Evolutionary conservation across 2,329 filamentous ascomycete species (phyloP).

Genomic region (Volutella citrinella): DNA sequence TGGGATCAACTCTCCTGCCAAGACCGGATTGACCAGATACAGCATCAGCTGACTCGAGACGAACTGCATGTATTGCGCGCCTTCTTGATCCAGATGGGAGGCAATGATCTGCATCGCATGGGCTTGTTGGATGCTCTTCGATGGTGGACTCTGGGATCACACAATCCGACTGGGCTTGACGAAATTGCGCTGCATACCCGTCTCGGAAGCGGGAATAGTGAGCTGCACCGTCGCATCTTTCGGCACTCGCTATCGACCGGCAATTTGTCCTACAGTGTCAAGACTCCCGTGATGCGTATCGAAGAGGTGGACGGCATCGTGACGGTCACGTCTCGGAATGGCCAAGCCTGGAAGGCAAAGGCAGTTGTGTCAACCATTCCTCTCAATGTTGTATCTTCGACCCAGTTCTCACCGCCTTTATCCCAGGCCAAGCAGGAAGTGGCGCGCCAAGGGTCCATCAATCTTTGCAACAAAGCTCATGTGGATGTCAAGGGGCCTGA

Average conservation of each 20-base stretch:
- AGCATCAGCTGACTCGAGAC: slow-evolving; percentile 20
- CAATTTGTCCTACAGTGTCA: slow-evolving; percentile 7
- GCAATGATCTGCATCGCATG: slow-evolving; percentile 1
- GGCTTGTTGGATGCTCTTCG: slow-evolving; percentile 3
- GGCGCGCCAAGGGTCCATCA: slow-evolving; percentile 1
- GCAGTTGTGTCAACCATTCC: slow-evolving; percentile 8
- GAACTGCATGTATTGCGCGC: slow-evolving; percentile 4
- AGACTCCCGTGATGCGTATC: not conserved
- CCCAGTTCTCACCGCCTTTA: slow-evolving; percentile 8
- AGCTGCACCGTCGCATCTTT: slow-evolving; percentile 9
- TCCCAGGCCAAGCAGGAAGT: slow-evolving; percentile 2
- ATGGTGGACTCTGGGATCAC: slow-evolving; percentile 8
- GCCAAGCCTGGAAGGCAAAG: slow-evolving; percentile 5
- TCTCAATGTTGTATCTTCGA: slow-evolving; percentile 5
- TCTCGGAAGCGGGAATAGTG: slow-evolving; percentile 6
- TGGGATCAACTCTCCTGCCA: slow-evolving; percentile 24
- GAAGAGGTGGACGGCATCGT: not conserved
- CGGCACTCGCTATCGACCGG: slow-evolving; percentile 3
- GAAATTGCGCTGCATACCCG: slow-evolving; percentile 8
- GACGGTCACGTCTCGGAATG: slow-evolving; percentile 1
- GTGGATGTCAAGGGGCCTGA: slow-evolving; percentile 6
- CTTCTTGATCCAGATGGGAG: slow-evolving; percentile 5
- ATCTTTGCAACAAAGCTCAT: slow-evolving; percentile 9
- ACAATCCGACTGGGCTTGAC: slow-evolving; percentile 4
- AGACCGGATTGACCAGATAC: slow-evolving; percentile 27